Evolutionary conservation across 1,284 basidiomycete genomes (phyloP).

Genomic region (Ustilago shanxiensis): DNA sequence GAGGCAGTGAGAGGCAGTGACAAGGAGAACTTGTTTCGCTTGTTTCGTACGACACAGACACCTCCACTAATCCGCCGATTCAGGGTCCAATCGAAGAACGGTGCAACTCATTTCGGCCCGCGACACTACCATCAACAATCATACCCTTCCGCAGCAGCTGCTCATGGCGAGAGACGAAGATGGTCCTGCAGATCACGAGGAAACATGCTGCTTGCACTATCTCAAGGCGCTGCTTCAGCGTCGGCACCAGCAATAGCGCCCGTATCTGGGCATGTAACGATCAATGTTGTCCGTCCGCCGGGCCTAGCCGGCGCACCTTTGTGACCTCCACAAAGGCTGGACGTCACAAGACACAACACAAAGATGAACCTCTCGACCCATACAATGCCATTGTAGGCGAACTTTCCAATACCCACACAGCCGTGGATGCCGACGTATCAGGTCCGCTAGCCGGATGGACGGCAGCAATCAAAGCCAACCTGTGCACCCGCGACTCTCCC

Average conservation of each 20-base stretch:
- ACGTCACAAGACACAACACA: background rate
- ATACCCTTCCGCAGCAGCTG: background rate
- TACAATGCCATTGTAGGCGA: conserved; percentile 47
- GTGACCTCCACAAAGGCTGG: background rate
- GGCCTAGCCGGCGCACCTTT: background rate
- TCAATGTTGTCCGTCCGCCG: conserved; percentile 13
- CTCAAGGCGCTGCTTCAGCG: conserved; percentile 19
- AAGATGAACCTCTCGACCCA: conserved; percentile 39
- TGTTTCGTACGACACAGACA: conserved; percentile 8
- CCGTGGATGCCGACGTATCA: too few relatives aligned
- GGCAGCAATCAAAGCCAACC: conserved; percentile 66
- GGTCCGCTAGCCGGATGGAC: conserved; percentile 53
- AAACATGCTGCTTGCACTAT: background rate
- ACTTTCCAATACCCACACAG: background rate
- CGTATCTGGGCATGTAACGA: conserved; percentile 16
- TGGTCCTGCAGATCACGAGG: background rate
- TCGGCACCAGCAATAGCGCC: conserved; percentile 21
- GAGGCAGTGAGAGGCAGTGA: too few relatives aligned
- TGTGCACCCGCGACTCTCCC: conserved; percentile 49
- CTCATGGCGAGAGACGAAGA: background rate
- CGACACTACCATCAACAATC: too few relatives aligned
- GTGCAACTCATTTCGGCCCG: background rate
- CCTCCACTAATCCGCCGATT: conserved; percentile 2
- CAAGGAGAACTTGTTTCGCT: too few relatives aligned
- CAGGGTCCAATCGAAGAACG: conserved; percentile 9